Percentiles rank a stretch among this genome's conserved stretches.
Conservation (phyloP, 306 rosid genomes). For the Casuarina cunninghamiana region DNA sequence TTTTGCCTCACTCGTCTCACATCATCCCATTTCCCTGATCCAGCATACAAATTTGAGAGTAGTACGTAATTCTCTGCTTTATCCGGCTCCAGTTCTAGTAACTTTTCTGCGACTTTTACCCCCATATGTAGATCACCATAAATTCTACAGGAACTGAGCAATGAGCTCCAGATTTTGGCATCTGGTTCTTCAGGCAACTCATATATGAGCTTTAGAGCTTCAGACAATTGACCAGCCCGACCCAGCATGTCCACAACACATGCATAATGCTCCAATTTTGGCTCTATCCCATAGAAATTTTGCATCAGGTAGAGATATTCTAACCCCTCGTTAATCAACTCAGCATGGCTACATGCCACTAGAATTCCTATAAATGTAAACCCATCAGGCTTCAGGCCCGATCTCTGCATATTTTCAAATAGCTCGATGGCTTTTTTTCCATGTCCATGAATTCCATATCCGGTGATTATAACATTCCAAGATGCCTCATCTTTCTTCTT, state of each 20-base stretch:
- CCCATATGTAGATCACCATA: slow-evolving; percentile 61
- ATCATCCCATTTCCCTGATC: slow-evolving; percentile 69
- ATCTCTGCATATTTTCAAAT: slow-evolving; percentile 59
- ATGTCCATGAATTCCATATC: slow-evolving; percentile 77
- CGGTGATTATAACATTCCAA: slow-evolving; percentile 78
- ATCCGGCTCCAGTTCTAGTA: slow-evolving; percentile 57
- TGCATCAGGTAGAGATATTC: slow-evolving; percentile 59
- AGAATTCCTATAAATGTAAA: slow-evolving; percentile 73
- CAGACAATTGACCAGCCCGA: slow-evolving; percentile 58
- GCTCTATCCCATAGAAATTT: slow-evolving; percentile 47
- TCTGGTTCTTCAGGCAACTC: slow-evolving; percentile 75
- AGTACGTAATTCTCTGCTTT: slow-evolving; percentile 64
- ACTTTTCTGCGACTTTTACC: slow-evolving; percentile 47
- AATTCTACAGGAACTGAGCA: slow-evolving; percentile 75
- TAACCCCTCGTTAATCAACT: slow-evolving; percentile 63
- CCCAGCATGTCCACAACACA: slow-evolving; percentile 85
- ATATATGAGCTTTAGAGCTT: slow-evolving; percentile 63
- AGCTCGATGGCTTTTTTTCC: slow-evolving; percentile 66
- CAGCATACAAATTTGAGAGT: slow-evolving; percentile 72
- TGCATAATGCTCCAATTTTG: slow-evolving; percentile 75
- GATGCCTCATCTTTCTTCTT: slow-evolving; percentile 51
- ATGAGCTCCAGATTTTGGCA: slow-evolving; percentile 72
- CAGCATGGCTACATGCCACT: slow-evolving; percentile 81
- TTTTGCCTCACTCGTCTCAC: slow-evolving; percentile 59
- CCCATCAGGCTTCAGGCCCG: slow-evolving; percentile 56